phyloP scores from a whole-genome alignment of 176 grass and related monocot genomes.

The Eleusine indica region DNA sequence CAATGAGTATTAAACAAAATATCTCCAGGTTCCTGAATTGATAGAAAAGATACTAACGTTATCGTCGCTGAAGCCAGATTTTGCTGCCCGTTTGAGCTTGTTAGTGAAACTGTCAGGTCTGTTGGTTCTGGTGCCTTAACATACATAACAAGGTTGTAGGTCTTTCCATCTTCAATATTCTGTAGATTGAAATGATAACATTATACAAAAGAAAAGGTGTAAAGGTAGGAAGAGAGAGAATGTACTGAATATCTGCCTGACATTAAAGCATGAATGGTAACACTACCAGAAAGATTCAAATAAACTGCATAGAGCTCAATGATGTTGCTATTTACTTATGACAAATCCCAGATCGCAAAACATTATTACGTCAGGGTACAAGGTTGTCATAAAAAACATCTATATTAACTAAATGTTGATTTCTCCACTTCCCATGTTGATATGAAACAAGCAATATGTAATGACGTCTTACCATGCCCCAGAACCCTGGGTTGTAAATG shows the following conservation, averaged over 20 bases:
- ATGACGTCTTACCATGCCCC: conserved; percentile 81
- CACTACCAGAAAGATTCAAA: background rate
- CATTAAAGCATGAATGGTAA: background rate
- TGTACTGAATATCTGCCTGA: background rate
- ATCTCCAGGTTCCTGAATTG: background rate
- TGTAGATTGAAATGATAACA: conserved; percentile 48
- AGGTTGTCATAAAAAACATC: no score
- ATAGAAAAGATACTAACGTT: conserved; percentile 50
- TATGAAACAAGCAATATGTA: background rate
- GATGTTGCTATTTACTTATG: background rate
- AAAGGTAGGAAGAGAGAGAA: background rate
- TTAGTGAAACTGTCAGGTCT: conserved; percentile 64
- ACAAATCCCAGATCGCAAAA: background rate
- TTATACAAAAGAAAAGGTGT: background rate
- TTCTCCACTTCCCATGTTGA: conserved; percentile 18
- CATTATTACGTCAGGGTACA: background rate
- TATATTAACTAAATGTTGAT: background rate
- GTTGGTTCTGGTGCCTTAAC: conserved; percentile 54
- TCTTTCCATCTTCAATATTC: conserved; percentile 89
- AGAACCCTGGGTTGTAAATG: conserved; percentile 91
- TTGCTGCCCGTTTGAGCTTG: conserved; percentile 60
- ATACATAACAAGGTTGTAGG: conserved; percentile 79
- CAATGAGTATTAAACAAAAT: conserved; percentile 12
- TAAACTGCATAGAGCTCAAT: conserved; percentile 1
- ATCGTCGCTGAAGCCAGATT: conserved; percentile 62